Evolutionary conservation across 441 rosid genomes (phyloP).

Genomic region (Macaranga tanarius): DNA sequence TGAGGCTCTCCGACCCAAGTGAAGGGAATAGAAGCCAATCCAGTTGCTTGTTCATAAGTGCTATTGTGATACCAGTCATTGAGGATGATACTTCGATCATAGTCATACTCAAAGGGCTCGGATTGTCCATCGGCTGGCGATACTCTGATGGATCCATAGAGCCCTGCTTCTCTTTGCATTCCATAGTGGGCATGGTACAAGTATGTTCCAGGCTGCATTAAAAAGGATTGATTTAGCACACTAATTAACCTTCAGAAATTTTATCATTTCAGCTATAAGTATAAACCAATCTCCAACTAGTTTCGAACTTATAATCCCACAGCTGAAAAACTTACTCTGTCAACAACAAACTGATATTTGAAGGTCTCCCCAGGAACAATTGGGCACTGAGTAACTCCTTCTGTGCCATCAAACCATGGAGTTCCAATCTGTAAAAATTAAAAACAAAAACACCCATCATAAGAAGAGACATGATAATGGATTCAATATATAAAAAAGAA

Average conservation of each 20-base stretch:
- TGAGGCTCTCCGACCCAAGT: constrained; percentile 79
- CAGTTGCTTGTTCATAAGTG: constrained; percentile 54
- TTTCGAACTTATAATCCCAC: too few species aligned
- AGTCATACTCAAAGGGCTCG: constrained; percentile 61
- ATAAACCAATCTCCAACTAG: too few species aligned
- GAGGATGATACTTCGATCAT: constrained; percentile 62
- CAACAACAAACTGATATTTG: constrained; percentile 61
- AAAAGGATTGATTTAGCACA: background rate
- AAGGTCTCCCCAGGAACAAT: constrained; percentile 69
- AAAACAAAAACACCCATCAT: background rate
- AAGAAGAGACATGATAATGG: too few species aligned
- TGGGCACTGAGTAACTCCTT: constrained; percentile 77
- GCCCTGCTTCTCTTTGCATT: constrained; percentile 73
- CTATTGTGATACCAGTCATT: constrained; percentile 76
- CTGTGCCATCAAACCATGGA: constrained; percentile 50
- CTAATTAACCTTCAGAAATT: background rate
- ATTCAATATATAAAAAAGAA: too few species aligned
- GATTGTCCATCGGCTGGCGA: constrained; percentile 40
- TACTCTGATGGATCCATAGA: constrained; percentile 62
- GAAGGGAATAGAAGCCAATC: constrained; percentile 51
- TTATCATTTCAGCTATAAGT: background rate
- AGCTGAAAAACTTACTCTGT: constrained; percentile 43
- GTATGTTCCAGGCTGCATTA: constrained; percentile 61
- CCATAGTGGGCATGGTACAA: constrained; percentile 79
- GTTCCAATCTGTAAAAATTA: constrained; percentile 21